Conservation (phyloP, 1,284 basidiomycete species). For the Malassezia brasiliensis region DNA sequence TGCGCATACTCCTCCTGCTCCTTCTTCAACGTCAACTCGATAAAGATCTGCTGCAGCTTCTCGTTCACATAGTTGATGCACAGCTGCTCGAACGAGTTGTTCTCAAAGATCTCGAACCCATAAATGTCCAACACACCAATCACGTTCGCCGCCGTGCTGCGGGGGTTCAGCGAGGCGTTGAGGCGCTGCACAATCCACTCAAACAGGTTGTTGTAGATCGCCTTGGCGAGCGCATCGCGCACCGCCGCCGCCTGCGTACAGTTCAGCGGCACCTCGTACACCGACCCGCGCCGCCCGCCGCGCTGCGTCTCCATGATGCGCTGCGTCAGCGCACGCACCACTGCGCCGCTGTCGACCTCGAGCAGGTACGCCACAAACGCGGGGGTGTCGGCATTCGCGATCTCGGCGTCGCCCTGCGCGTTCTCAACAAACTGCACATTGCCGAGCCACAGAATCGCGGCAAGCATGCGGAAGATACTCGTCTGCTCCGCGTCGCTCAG, state of each 20-base stretch:
- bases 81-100: slow-evolving; percentile 97
- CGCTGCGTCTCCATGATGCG: slow-evolving; percentile 74
- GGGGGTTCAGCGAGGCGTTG: slow-evolving; percentile 90
- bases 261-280: slow-evolving; percentile 94
- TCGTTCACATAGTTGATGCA: slow-evolving; percentile 99
- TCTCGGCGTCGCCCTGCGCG: slow-evolving; percentile 75
- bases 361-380: slow-evolving; percentile 93
- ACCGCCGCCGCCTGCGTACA: slow-evolving; percentile 79
- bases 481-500: slow-evolving; percentile 72
- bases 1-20: slow-evolving; percentile 98
- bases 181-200: slow-evolving; percentile 98
- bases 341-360: slow-evolving; percentile 67
- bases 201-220: slow-evolving; percentile 96
- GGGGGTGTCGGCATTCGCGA: slow-evolving; percentile 76
- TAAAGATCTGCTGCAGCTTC: slow-evolving; percentile 91
- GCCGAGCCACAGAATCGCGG: slow-evolving; percentile 87
- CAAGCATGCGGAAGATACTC: slow-evolving; percentile 87
- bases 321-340: slow-evolving; percentile 76
- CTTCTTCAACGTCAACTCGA: slow-evolving; percentile 94
- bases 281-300: slow-evolving; percentile 76
- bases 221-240: slow-evolving; percentile 85
- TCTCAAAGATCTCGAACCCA: slow-evolving; percentile 92
- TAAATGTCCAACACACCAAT: slow-evolving; percentile 91
- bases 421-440: slow-evolving; percentile 68
- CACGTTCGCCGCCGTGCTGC: slow-evolving; percentile 64